Percentiles rank a stretch among this genome's conserved stretches.
These are phyloP conservation scores for Tranzscheliella williamsii DNA, from an alignment of 1,284 basidiomycete genomes.

Conservation along the genomic window DNA sequence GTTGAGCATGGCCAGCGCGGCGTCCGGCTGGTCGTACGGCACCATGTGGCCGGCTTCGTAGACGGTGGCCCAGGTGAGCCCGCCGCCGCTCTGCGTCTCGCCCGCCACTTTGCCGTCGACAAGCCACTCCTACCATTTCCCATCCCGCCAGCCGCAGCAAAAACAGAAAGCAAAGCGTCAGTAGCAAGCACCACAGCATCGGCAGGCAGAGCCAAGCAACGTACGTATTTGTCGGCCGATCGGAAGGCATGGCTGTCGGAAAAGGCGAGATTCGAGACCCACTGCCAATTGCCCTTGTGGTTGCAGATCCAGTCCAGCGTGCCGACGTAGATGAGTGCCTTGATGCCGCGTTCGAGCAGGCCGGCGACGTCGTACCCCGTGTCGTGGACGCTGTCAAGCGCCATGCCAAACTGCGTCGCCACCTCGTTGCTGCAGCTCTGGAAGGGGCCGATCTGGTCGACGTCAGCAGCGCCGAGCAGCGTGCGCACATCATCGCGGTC, in stretches of 20 bases:
- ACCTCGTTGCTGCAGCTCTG: slow-evolving; percentile 40
- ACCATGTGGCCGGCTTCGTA: slow-evolving; percentile 51
- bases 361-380: slow-evolving; percentile 67
- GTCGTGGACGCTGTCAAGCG: slow-evolving; percentile 26
- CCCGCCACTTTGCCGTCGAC: slow-evolving; percentile 39
- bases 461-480: slow-evolving; percentile 41
- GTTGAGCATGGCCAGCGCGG: slow-evolving; percentile 50
- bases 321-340: slow-evolving; percentile 74
- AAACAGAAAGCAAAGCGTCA: background rate
- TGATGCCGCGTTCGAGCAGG: slow-evolving; percentile 74
- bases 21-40: slow-evolving; percentile 45
- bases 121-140: slow-evolving; percentile 14
- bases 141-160: no score
- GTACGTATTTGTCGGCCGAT: slow-evolving; percentile 25
- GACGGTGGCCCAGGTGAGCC: slow-evolving; percentile 43
- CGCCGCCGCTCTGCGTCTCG: slow-evolving; percentile 23
- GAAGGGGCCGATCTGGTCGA: slow-evolving; percentile 43
- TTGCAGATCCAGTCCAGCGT: slow-evolving; percentile 60
- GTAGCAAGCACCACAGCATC: no score
- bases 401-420: slow-evolving; percentile 10
- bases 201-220: no score
- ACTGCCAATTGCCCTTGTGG: slow-evolving; percentile 39
- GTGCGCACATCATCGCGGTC: slow-evolving; percentile 49
- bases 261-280: slow-evolving; percentile 36
- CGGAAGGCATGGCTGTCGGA: slow-evolving; percentile 11